Conservation (phyloP, 2,329 filamentous ascomycete species). For the Alternaria alternata region DNA sequence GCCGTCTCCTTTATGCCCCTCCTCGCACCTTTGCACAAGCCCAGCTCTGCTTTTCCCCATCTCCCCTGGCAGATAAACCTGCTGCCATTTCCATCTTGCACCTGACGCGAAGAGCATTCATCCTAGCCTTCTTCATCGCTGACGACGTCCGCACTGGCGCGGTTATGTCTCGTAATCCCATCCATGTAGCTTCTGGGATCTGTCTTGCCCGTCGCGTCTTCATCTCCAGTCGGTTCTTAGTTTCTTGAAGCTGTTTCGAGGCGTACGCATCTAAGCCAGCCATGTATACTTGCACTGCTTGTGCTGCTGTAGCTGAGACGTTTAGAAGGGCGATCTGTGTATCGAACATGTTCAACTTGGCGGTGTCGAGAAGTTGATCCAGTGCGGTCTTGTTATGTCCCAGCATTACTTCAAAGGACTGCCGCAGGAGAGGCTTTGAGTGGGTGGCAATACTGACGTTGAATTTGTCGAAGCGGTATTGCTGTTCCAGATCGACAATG, state of each 20-base stretch:
- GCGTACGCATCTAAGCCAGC: conserved; percentile 12
- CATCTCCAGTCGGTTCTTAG: conserved; percentile 16
- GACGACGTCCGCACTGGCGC: conserved; percentile 39
- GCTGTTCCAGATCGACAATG: conserved; percentile 58
- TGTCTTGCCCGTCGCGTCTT: conserved; percentile 21
- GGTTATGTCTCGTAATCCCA: conserved; percentile 30
- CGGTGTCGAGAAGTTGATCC: conserved; percentile 28
- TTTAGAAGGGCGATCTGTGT: conserved; percentile 33
- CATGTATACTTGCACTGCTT: conserved; percentile 20
- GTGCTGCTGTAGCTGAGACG: conserved; percentile 27
- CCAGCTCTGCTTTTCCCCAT: conserved; percentile 28
- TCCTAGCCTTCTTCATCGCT: conserved; percentile 38
- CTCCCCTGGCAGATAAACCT: conserved; percentile 23
- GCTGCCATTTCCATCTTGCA: conserved; percentile 35
- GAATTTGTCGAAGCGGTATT: conserved; percentile 59
- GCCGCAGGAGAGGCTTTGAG: conserved; percentile 48
- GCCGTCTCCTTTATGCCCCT: conserved; percentile 1
- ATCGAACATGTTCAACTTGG: conserved; percentile 27
- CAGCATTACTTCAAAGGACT: conserved; percentile 44
- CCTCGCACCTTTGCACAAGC: conserved; percentile 30
- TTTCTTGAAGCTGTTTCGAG: conserved; percentile 12
- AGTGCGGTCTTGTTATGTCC: conserved; percentile 44
- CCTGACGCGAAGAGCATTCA: conserved; percentile 41
- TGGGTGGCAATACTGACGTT: conserved; percentile 57
- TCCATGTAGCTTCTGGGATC: conserved; percentile 34